Evolutionary conservation across 176 grass and related monocot species (phyloP).

Genomic region (Oryza meridionalis): DNA sequence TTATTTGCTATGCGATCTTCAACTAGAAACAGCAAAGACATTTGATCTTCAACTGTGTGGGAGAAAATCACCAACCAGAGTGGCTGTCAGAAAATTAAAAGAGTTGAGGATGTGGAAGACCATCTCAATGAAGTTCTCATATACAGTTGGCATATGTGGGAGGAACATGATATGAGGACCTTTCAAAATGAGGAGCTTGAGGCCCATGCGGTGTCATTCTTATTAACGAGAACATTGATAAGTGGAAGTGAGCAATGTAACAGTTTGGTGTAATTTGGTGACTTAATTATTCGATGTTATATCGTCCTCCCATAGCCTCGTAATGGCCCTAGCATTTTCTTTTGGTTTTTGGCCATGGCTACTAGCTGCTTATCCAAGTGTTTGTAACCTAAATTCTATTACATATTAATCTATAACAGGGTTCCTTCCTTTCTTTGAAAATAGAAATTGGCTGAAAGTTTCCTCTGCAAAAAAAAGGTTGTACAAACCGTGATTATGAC

Average conservation of each 20-base stretch:
- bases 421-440: too few species aligned
- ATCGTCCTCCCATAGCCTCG: neutral
- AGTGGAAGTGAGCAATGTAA: neutral
- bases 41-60: neutral
- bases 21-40: neutral
- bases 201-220: neutral
- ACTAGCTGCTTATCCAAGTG: neutral
- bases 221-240: neutral
- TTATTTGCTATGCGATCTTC: neutral
- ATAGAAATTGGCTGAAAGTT: neutral
- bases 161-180: neutral
- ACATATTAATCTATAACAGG: too few species aligned
- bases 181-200: neutral
- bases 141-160: neutral
- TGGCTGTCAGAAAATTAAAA: neutral
- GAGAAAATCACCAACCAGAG: neutral
- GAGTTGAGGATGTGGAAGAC: neutral
- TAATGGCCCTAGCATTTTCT: neutral
- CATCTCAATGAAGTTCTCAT: neutral
- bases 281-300: neutral
- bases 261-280: too few species aligned
- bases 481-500: neutral
- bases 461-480: neutral
- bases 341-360: neutral
- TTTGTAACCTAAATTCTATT: too few species aligned